Base-by-base conservation (phyloP, 805 yeast genomes). In the Barnettozyma siamensis region DNA sequence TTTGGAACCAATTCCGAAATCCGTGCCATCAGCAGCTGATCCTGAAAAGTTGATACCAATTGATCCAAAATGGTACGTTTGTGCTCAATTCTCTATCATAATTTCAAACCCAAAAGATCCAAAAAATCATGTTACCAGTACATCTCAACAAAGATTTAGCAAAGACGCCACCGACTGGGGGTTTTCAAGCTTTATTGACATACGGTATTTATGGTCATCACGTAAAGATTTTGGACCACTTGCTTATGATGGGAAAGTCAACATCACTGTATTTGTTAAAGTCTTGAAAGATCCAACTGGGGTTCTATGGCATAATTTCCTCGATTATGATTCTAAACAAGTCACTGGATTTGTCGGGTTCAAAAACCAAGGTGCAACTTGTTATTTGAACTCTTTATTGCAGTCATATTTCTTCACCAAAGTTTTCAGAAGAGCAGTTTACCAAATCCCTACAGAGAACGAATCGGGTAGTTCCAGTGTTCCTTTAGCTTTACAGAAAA, bases 311-410 rank as follows among this genome's bases (percentile, higher is more conserved):
- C 94, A 88, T 58, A 84, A 83, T 58, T 88, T 88, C 51, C 47
- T 72, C 31, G 83, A 86, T 54, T 86, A 86, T 63, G 88, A 93
- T 62, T 88, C 97, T 2, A 88, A 88, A 59, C 76, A 80, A 53
- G 78, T 69, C 39, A 87, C 98, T 0, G 97, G 98, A 0, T 88
- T 72, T 58, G 95, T 88, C 8, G 99, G 99, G 1, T 75, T 93
- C 47, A 82, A 78, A 50, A 93, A 93, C 57, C 99, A 93, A 66
- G 99, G 99, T 48, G 99, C 99, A 2, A 93, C 99, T 0, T 93
- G 99, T 62, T 93, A 93, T 63, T 74, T 93, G 58, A 93, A 93
- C 60, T 91, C 98, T 0, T 70, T 93, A 44, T 64, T 93, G 40
- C 99, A 93, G 62, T 85, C 96, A 10, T 84, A 93, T 51, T 93